phyloP scores from a whole-genome alignment of 306 rosid genomes.

The Quercus cerris region DNA sequence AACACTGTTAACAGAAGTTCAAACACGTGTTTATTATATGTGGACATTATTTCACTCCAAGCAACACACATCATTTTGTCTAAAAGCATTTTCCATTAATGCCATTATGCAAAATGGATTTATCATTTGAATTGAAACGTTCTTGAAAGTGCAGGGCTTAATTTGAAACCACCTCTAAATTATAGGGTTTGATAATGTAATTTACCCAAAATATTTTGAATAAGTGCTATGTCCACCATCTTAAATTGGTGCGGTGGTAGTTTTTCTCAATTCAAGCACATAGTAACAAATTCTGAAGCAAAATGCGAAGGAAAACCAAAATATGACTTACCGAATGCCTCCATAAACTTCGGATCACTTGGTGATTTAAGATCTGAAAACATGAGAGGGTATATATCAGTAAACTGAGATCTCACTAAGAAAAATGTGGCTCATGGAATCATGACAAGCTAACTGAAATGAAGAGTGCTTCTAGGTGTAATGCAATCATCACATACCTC shows the following conservation, averaged over 20 bases:
- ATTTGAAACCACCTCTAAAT: no score
- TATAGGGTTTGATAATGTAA: no score
- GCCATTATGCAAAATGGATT: no score
- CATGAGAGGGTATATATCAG: constrained; percentile 9
- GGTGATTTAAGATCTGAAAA: constrained; percentile 85
- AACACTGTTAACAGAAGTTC: no score
- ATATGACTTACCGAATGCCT: constrained; percentile 76
- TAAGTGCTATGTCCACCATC: neutral
- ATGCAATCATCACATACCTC: neutral
- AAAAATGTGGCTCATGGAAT: neutral
- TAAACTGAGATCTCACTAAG: neutral
- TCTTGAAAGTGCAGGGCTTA: no score
- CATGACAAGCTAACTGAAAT: neutral
- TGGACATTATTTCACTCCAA: no score
- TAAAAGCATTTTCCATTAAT: no score
- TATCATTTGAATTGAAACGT: no score
- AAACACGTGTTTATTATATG: no score
- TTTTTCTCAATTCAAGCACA: constrained; percentile 8
- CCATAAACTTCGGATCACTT: constrained; percentile 84
- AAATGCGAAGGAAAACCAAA: neutral
- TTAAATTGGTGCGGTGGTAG: constrained; percentile 12
- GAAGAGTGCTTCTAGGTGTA: constrained; percentile 4
- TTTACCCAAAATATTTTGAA: neutral
- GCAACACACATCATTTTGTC: no score
- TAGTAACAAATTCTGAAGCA: constrained; percentile 5